Percentiles rank a stretch among this genome's conserved stretches.
phyloP scores from a whole-genome alignment of 176 grass and related monocot genomes.

The Tuctoria greenei region DNA sequence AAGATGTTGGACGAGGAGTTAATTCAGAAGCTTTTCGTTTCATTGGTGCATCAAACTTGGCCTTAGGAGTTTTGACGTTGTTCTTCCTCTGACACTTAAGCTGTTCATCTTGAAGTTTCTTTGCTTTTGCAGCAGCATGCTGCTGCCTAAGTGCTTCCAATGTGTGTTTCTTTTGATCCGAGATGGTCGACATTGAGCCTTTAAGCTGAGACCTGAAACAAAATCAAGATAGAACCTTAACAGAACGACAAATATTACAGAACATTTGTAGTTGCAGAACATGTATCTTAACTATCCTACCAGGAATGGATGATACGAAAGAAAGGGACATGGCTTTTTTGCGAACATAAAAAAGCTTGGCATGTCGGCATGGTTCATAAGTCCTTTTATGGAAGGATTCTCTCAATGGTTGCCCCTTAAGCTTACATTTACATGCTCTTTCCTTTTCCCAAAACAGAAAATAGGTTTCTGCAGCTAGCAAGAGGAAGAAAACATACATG shows the following conservation, averaged over 20 bases:
- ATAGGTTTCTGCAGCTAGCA: no score
- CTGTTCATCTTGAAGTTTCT: constrained; percentile 50
- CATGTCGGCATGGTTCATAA: no score
- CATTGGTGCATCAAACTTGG: constrained; percentile 25
- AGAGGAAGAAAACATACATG: no score
- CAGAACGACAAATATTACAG: background rate
- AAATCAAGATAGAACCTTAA: background rate
- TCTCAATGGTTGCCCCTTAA: no score
- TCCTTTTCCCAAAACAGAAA: no score
- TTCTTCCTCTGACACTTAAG: constrained; percentile 26
- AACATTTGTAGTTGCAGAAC: background rate
- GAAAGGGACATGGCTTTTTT: no score
- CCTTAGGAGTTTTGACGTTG: background rate
- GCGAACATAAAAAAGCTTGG: no score
- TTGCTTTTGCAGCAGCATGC: constrained; percentile 49
- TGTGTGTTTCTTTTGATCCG: constrained; percentile 55
- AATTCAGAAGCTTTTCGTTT: constrained; percentile 11
- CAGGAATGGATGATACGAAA: background rate
- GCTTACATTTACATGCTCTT: no score
- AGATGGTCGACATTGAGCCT: constrained; percentile 34
- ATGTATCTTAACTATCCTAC: background rate
- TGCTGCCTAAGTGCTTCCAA: constrained; percentile 53
- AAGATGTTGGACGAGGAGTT: constrained; percentile 10
- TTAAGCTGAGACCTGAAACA: background rate
- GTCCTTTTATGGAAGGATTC: no score